A percentile compares a stretch with the other conserved stretches of the same genome.
Evolutionary conservation across 164 flowering plant genomes (phyloP).

Genomic region (Nelumbo lutea): DNA sequence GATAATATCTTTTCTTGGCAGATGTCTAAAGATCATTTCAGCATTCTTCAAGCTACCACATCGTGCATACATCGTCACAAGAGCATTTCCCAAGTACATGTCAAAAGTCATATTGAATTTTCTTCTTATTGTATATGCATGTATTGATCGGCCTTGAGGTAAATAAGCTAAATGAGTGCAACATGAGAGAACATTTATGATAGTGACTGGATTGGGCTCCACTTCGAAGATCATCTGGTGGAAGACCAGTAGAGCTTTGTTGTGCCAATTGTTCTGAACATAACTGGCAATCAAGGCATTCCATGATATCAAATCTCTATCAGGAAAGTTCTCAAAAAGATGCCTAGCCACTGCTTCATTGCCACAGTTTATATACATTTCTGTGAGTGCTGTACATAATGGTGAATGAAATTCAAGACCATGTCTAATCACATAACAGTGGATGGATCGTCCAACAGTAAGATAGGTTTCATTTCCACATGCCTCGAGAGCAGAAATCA

Average conservation of each 20-base stretch:
- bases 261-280: conserved; percentile 24
- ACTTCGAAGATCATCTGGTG: conserved; percentile 34
- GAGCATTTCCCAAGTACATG: conserved; percentile 36
- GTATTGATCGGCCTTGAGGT: conserved; percentile 40
- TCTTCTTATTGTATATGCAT: conserved; percentile 37
- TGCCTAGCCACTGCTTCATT: conserved; percentile 30
- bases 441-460: conserved; percentile 37
- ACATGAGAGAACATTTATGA: conserved; percentile 37
- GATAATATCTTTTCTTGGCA: conserved; percentile 29
- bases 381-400: conserved; percentile 44
- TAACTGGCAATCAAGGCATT: conserved; percentile 52
- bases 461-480: conserved; percentile 25
- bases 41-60: conserved; percentile 47
- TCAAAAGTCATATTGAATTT: conserved; percentile 14
- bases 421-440: conserved; percentile 37
- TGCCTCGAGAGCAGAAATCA: conserved; percentile 37
- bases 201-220: conserved; percentile 40
- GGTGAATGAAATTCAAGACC: conserved; percentile 28
- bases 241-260: conserved; percentile 38
- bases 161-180: conserved; percentile 39
- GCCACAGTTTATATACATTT: conserved; percentile 54
- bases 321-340: conserved; percentile 36
- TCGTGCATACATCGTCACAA: conserved; percentile 55
- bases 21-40: conserved; percentile 28
- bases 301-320: conserved; percentile 57